Conservation (phyloP, 1,284 basidiomycete species). For the Sanguinoderma infundibulare region DNA sequence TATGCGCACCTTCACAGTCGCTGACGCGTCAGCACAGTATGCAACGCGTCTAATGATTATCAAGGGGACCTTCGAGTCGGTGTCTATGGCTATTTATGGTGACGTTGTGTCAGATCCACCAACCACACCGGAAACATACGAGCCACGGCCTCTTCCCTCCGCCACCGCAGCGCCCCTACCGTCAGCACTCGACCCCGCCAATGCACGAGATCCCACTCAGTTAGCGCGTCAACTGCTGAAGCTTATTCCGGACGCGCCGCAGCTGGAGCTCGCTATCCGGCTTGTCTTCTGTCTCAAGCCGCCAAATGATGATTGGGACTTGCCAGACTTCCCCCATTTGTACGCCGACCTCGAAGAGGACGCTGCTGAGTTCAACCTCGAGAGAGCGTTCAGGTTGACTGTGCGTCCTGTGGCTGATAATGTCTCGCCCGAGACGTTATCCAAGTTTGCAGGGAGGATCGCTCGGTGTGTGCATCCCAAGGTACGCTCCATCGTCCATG, state of each 20-base stretch:
- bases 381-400: constrained; percentile 53
- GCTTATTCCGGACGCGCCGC: constrained; percentile 62
- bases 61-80: constrained; percentile 65
- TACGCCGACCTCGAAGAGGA: constrained; percentile 58
- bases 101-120: constrained; percentile 47
- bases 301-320: constrained; percentile 74
- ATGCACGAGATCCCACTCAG: constrained; percentile 57
- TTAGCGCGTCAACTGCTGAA: constrained; percentile 64
- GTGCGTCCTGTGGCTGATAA: constrained; percentile 63
- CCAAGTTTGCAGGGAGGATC: constrained; percentile 57
- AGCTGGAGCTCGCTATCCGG: constrained; percentile 63
- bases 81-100: constrained; percentile 76
- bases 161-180: constrained; percentile 48
- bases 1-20: neutral
- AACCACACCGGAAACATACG: constrained; percentile 31
- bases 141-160: constrained; percentile 43
- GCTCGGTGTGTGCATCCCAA: constrained; percentile 54
- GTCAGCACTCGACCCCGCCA: constrained; percentile 60
- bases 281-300: constrained; percentile 80
- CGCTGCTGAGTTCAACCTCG: constrained; percentile 54
- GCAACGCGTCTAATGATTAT: constrained; percentile 81
- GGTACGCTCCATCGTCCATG: constrained; percentile 39
- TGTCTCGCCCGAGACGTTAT: constrained; percentile 47
- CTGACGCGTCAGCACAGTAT: constrained; percentile 47
- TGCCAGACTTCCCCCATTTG: constrained; percentile 70